Conservation (phyloP, 495 filamentous ascomycete species). For the Annulohypoxylon moriforme region DNA sequence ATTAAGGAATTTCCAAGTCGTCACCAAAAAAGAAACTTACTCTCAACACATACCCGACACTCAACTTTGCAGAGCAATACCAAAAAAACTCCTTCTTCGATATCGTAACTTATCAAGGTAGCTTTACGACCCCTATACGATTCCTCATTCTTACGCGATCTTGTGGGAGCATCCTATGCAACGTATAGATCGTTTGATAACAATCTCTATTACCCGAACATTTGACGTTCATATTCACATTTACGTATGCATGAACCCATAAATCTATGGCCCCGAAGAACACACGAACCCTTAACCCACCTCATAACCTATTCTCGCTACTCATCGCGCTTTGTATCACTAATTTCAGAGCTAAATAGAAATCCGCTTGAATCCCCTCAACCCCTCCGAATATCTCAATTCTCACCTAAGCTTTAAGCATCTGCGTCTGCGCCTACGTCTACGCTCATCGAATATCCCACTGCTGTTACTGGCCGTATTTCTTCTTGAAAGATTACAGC, state of each 20-base stretch:
- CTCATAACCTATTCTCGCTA: background rate
- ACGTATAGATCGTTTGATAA: conserved; percentile 20
- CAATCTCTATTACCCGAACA: conserved; percentile 7
- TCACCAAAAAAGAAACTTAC: conserved; percentile 25
- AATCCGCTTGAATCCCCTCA: conserved; percentile 2
- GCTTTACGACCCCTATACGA: conserved; percentile 24
- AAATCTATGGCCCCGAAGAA: background rate
- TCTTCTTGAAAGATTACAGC: conserved; percentile 25
- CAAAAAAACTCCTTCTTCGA: background rate
- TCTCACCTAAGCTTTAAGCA: conserved; percentile 8
- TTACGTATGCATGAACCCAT: conserved; percentile 27
- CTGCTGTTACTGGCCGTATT: conserved; percentile 19
- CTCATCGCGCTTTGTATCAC: conserved; percentile 6
- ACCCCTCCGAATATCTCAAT: conserved; percentile 14
- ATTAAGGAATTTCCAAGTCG: conserved; percentile 36
- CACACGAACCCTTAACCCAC: background rate
- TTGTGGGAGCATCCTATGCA: conserved; percentile 23
- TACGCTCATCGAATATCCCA: background rate
- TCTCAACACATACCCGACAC: conserved; percentile 16
- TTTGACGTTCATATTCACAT: conserved; percentile 5
- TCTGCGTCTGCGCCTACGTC: background rate
- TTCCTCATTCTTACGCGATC: conserved; percentile 20
- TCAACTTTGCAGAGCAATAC: conserved; percentile 26
- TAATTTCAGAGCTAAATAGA: conserved; percentile 13
- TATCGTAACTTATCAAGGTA: conserved; percentile 4